Base-by-base conservation (phyloP, 2,329 filamentous ascomycete genomes). In the Ophiognomonia clavigignenti-juglandacearum region DNA sequence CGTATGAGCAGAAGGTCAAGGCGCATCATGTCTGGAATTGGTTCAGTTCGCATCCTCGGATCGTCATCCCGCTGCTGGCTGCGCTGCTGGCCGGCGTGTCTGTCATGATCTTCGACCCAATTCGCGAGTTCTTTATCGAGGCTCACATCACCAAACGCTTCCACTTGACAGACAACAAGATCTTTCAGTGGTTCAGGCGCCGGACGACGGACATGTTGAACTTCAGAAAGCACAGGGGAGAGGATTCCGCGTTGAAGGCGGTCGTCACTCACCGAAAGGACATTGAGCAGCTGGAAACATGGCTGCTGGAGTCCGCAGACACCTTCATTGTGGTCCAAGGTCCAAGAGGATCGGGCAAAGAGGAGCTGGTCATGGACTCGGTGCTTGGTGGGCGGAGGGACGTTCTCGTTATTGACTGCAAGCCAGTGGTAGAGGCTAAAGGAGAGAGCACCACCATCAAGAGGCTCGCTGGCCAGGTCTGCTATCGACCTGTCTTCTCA, bases 301-400 rank as follows among this genome's bases (percentile, higher is more conserved):
- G 90, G 89, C 70, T 97, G 7, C 83, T 89, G 60, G 92, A 96
- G 57, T 91, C 86, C 4, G 82, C 85, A 0, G 89, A 93, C 51
- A 97, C 91, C 0, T 96, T 96, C 62, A 90, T 96, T 53, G 88
- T 97, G 8, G 81, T 98, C 1, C 91, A 96, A 60, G 93, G 93
- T 0, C 91, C 93, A 4, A 82, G 90, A 43, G 93, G 92, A 6
- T 95, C 89, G 0, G 93, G 91, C 1, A 96, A 96, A 67, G 84
- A 81, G 53, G 91, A 96, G 56, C 76, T 97, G 11, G 83, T 97
- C 2, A 64, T 96, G 50, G 86, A 95, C 35, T 87, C 95, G 64
- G 86, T 88, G 0, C 73, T 97, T 14, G 81, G 86, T 54, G 80
- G 81, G 7, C 81, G 86, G 37, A 83, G 80, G 53, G 83, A 95